These are phyloP conservation scores for Cantharellus cinnabarinus DNA, from an alignment of 768 basidiomycete species.

Conservation along the genomic window DNA sequence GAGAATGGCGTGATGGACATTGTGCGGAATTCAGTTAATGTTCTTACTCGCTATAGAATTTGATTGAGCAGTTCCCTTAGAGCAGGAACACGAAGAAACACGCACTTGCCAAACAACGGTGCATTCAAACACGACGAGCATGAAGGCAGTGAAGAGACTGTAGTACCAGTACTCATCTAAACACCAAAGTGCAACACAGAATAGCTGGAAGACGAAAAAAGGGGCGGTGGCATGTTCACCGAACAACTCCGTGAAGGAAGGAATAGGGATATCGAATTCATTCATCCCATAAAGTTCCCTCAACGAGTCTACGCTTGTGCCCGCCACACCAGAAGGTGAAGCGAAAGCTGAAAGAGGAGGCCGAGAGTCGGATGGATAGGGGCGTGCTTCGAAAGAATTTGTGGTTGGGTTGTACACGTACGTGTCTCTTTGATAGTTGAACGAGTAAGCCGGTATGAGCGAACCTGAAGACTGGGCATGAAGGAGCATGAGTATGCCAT, in stretches of 20 bases:
- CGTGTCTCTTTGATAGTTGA: slow-evolving; percentile 89
- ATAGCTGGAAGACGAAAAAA: slow-evolving; percentile 98
- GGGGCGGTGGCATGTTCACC: slow-evolving; percentile 93
- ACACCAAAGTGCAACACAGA: slow-evolving; percentile 95
- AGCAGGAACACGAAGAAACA: background rate
- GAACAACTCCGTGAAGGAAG: slow-evolving; percentile 81
- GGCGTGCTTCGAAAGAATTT: slow-evolving; percentile 56
- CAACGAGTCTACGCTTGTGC: slow-evolving; percentile 29
- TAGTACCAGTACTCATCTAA: slow-evolving; percentile 99
- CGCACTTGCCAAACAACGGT: slow-evolving; percentile 95
- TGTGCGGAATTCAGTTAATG: slow-evolving; percentile 85
- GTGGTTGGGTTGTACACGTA: slow-evolving; percentile 44
- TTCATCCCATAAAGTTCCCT: slow-evolving; percentile 69
- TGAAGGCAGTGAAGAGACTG: slow-evolving; percentile 88
- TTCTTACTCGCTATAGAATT: slow-evolving; percentile 55
- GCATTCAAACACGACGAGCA: slow-evolving; percentile 96
- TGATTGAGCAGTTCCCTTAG: slow-evolving; percentile 1
- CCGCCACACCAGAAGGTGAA: slow-evolving; percentile 27
- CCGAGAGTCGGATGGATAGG: slow-evolving; percentile 62
- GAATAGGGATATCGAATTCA: slow-evolving; percentile 93
- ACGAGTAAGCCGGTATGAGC: slow-evolving; percentile 41
- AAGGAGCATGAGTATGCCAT: no score
- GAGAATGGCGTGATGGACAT: slow-evolving; percentile 89
- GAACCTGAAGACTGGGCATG: slow-evolving; percentile 22
- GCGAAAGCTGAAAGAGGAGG: slow-evolving; percentile 51